Percentiles rank a stretch among this genome's conserved stretches.
Evolutionary conservation across 2,329 filamentous ascomycete species (phyloP).

Genomic region (Microdochium trichocladiopsis): DNA sequence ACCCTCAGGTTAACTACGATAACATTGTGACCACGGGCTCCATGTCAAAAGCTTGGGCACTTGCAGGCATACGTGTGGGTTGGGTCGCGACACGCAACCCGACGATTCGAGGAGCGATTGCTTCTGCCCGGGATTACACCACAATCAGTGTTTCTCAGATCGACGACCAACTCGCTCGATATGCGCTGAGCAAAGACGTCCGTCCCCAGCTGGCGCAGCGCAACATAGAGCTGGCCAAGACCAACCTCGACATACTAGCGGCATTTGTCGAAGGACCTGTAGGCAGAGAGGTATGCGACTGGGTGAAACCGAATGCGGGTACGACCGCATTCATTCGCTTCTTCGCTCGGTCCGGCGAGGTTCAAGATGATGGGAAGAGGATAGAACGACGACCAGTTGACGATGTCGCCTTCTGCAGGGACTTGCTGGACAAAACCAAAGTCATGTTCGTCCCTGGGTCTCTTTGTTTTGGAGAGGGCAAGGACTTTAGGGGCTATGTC

Average conservation of each 20-base stretch:
- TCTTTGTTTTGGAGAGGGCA: conserved; percentile 60
- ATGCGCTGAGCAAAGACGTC: conserved; percentile 53
- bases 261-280: conserved; percentile 48
- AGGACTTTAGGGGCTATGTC: conserved; percentile 68
- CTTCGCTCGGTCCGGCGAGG: conserved; percentile 25
- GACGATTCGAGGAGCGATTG: conserved; percentile 55
- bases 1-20: conserved; percentile 38
- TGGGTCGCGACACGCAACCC: conserved; percentile 69
- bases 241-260: conserved; percentile 55
- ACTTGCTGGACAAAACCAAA: conserved; percentile 60
- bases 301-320: conserved; percentile 67
- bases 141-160: conserved; percentile 80
- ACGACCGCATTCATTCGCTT: conserved; percentile 77
- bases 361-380: conserved; percentile 28
- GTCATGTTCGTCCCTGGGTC: conserved; percentile 71
- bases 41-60: conserved; percentile 77
- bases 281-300: conserved; percentile 39
- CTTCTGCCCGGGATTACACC: conserved; percentile 69
- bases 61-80: conserved; percentile 75
- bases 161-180: conserved; percentile 72
- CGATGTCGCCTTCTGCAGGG: conserved; percentile 64
- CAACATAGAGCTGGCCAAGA: conserved; percentile 53
- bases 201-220: conserved; percentile 38
- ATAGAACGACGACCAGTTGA: conserved; percentile 56
- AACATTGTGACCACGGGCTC: conserved; percentile 69